Percentiles rank a stretch among this genome's conserved stretches.
Evolutionary conservation across 2,329 filamentous ascomycete species (phyloP).

Genomic region (Ophiocordyceps sinensis): DNA sequence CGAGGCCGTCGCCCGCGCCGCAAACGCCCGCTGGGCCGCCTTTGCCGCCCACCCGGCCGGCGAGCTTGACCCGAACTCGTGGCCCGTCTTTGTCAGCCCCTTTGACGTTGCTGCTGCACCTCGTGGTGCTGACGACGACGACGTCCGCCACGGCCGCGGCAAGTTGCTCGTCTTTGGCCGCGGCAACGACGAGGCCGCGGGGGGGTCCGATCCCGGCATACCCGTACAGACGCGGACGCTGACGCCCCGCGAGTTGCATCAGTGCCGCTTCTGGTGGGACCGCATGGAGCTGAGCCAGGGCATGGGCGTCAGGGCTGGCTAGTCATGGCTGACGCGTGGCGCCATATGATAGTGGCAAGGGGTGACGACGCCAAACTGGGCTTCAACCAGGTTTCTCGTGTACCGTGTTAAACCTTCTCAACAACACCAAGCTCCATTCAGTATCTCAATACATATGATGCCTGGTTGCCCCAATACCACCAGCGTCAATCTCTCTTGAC

Average conservation of each 20-base stretch:
- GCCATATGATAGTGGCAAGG: too few species aligned
- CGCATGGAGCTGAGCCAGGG: slow-evolving; percentile 23
- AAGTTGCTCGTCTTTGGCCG: slow-evolving; percentile 40
- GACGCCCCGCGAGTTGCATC: slow-evolving; percentile 28
- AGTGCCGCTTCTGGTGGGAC: slow-evolving; percentile 48
- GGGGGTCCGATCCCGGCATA: slow-evolving; percentile 22
- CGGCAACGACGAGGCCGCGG: slow-evolving; percentile 40
- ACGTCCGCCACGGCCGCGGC: slow-evolving; percentile 8
- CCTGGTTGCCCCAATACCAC: too few species aligned
- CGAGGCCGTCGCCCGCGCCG: slow-evolving; percentile 19
- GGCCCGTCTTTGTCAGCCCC: slow-evolving; percentile 29
- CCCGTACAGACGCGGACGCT: slow-evolving; percentile 26
- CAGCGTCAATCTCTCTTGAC: too few species aligned
- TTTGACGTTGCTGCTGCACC: too few species aligned
- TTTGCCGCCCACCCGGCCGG: slow-evolving; percentile 10
- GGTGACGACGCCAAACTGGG: too few species aligned
- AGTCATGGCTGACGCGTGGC: too few species aligned
- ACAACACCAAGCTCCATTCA: too few species aligned
- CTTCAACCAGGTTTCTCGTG: too few species aligned
- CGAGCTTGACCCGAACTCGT: slow-evolving; percentile 9
- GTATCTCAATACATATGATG: too few species aligned
- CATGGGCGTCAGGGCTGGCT: slow-evolving; percentile 3
- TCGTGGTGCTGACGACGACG: slow-evolving; percentile 4
- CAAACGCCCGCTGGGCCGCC: slow-evolving; percentile 27
- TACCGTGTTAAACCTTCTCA: too few species aligned